Base-by-base conservation (phyloP, 2,329 filamentous ascomycete genomes). In the Colletotrichum cuscutae region DNA sequence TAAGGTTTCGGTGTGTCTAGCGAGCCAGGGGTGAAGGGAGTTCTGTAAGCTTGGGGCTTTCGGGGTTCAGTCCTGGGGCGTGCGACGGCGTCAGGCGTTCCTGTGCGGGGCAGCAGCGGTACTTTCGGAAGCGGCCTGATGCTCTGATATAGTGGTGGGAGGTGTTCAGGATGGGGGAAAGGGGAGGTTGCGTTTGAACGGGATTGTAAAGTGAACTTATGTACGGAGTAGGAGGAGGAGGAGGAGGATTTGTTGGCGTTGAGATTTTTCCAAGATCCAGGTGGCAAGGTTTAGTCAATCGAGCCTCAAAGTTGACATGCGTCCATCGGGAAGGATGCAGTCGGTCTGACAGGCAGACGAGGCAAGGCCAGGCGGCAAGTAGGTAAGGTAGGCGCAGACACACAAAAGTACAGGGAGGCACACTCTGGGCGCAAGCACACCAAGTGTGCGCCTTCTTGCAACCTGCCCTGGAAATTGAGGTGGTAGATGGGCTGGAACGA, bases 1-100 rank as follows among this genome's bases (percentile, higher is more conserved):
- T 57, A 72, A 70, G 70, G 54, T 70, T 72, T 70, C 70, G 66
- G 56, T 70, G 70, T 70, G 49, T 56, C 32, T 57, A 67, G 46
- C 42, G 60, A 58, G 54, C 70, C 60, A 69, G 60, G 65, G 59
- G 54, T 37, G 46, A 30, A 49, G 30, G 22, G 53, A 24, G 22
- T 53, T 54, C 58, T 35, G 42, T 57, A 35, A 19, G 15, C 30
- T 24, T 54, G 42, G 37, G 58, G 52, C 13, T 58, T 32, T 56
- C 56, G 37, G 30, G 57, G 15, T 63, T 53, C 19, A 32, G 60
- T 24, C 53, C 42, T 15, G 68, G 63, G 64, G 65, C 46, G 65
- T 42, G 24, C 19, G 65, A 15, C 53, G 70, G 19, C 19, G 65
- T 69, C 37, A 57, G 66, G 60, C 30, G n/a, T 35, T 22, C 24